A percentile compares a stretch with the other conserved stretches of the same genome.
These are phyloP conservation scores for Kwoniella pini DNA, from an alignment of 768 basidiomycete genomes.

Conservation along the genomic window DNA sequence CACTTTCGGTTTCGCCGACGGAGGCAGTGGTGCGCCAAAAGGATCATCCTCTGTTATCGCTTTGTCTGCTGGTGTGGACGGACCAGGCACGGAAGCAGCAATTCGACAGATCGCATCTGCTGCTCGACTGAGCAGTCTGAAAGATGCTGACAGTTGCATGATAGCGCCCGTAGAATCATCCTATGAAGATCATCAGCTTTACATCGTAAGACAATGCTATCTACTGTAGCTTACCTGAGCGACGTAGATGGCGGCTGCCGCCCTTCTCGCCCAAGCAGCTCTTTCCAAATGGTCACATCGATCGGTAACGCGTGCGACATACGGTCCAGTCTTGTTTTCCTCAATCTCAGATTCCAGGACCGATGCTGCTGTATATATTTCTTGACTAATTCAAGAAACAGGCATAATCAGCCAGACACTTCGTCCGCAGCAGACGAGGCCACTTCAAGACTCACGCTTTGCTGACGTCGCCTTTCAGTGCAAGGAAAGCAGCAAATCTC, in stretches of 20 bases:
- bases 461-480: constrained; percentile 15
- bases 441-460: constrained; percentile 64
- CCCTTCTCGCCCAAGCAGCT: constrained; percentile 70
- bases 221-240: constrained; percentile 59
- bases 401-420: background rate
- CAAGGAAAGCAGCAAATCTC: constrained; percentile 56
- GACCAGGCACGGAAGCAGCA: constrained; percentile 51
- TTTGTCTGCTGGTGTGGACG: constrained; percentile 61
- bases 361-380: constrained; percentile 44
- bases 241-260: constrained; percentile 69
- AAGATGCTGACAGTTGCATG: constrained; percentile 65
- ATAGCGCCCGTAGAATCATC: constrained; percentile 65
- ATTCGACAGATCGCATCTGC: constrained; percentile 68
- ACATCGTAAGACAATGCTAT: background rate
- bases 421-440: background rate
- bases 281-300: constrained; percentile 67
- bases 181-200: constrained; percentile 54
- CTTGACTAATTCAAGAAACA: background rate
- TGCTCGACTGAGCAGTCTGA: constrained; percentile 80
- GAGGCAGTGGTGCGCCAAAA: constrained; percentile 53
- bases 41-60: constrained; percentile 55
- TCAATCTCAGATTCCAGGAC: constrained; percentile 58
- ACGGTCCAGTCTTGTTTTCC: constrained; percentile 59
- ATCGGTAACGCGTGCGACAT: constrained; percentile 63
- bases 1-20: constrained; percentile 15